phyloP scores from a whole-genome alignment of 2,329 filamentous ascomycete species.

The Diaporthe sp. region DNA sequence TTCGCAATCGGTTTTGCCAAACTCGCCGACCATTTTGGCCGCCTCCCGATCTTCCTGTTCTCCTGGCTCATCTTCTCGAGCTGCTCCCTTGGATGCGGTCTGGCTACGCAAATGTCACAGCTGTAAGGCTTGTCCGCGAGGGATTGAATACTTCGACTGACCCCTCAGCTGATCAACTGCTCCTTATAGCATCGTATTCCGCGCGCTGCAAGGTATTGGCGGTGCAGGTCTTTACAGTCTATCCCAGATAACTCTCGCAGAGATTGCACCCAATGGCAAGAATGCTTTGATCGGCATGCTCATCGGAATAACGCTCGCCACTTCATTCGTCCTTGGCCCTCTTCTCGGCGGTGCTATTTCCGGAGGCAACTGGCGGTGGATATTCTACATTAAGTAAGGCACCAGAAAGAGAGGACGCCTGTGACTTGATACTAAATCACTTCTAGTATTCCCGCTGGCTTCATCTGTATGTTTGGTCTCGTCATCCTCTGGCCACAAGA shows the following conservation, averaged over 20 bases:
- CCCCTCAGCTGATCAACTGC: constrained; percentile 33
- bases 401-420: background rate
- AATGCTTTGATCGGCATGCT: constrained; percentile 67
- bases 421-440: background rate
- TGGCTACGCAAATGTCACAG: constrained; percentile 62
- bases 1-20: constrained; percentile 71
- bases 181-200: constrained; percentile 65
- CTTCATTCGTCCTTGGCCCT: constrained; percentile 70
- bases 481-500: constrained; percentile 59
- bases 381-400: constrained; percentile 72
- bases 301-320: constrained; percentile 67
- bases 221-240: constrained; percentile 73
- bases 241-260: constrained; percentile 68
- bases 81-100: constrained; percentile 67
- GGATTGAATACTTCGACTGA: background rate
- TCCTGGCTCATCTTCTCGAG: constrained; percentile 68
- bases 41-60: constrained; percentile 60
- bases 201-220: constrained; percentile 71
- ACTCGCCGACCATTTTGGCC: constrained; percentile 70
- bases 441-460: constrained; percentile 39
- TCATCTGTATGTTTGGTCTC: constrained; percentile 53
- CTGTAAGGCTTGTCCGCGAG: constrained; percentile 54
- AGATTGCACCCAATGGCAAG: constrained; percentile 65
- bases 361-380: constrained; percentile 68
- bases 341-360: constrained; percentile 69